phyloP scores from a whole-genome alignment of 495 filamentous ascomycete species.

The Aspergillus bertholletiae region DNA sequence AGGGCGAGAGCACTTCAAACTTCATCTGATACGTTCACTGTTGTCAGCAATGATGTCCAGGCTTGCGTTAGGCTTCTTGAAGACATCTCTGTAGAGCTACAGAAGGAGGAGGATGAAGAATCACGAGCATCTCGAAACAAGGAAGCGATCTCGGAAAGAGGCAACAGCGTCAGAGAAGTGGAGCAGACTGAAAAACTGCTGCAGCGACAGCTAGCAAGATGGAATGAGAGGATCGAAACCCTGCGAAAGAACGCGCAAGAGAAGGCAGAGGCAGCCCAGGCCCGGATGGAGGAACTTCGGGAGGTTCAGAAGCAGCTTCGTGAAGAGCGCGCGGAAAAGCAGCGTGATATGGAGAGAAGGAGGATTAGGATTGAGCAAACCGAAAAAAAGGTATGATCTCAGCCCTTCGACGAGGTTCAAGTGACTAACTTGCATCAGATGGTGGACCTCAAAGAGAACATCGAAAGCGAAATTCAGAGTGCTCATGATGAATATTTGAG shows the following conservation, averaged over 20 bases:
- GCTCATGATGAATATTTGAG: conserved; percentile 92
- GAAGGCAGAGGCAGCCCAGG: conserved; percentile 73
- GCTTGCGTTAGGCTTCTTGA: conserved; percentile 84
- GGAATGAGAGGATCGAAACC: conserved; percentile 79
- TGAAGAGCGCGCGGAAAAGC: conserved; percentile 80
- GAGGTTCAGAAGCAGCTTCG: conserved; percentile 74
- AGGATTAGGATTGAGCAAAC: conserved; percentile 93
- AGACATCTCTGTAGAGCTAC: conserved; percentile 76
- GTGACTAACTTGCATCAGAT: conserved; percentile 56
- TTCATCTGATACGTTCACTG: conserved; percentile 79
- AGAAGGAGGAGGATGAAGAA: conserved; percentile 87
- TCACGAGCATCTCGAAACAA: conserved; percentile 72
- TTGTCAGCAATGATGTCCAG: conserved; percentile 77
- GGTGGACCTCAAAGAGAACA: conserved; percentile 93
- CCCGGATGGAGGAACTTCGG: conserved; percentile 86
- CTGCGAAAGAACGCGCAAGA: conserved; percentile 72
- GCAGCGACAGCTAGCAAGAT: conserved; percentile 76
- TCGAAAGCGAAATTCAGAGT: conserved; percentile 84
- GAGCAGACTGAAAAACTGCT: conserved; percentile 82
- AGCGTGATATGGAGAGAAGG: conserved; percentile 84
- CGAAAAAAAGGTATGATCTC: conserved; percentile 82
- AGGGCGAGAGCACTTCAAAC: conserved; percentile 87
- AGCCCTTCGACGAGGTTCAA: neutral
- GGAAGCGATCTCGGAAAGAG: conserved; percentile 81
- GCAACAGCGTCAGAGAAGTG: conserved; percentile 85